Conservation (phyloP, 2,329 filamentous ascomycete genomes). For the Leptographium radiaticola region DNA sequence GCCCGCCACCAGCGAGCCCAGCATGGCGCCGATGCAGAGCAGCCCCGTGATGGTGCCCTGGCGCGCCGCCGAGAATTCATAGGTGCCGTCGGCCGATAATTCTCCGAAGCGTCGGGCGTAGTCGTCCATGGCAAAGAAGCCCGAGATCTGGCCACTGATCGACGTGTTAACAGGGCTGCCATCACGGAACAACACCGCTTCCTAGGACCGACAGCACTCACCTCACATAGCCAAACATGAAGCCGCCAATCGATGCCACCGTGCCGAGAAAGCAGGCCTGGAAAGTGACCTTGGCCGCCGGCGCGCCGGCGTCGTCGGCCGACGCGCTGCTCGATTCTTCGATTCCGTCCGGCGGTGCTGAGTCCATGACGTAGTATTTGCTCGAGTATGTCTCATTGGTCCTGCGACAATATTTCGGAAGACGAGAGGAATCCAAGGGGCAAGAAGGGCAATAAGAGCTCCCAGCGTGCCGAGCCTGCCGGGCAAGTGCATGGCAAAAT, state of each 20-base stretch:
- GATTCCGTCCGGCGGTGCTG: too few relatives aligned
- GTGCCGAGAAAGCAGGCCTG: neutral
- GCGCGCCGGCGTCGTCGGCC: too few relatives aligned
- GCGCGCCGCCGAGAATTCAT: slow-evolving; percentile 41
- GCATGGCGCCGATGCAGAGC: slow-evolving; percentile 45
- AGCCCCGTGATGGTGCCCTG: slow-evolving; percentile 52
- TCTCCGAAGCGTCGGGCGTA: slow-evolving; percentile 22
- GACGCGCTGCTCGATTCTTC: too few relatives aligned
- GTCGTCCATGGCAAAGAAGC: slow-evolving; percentile 2
- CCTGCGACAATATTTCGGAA: too few relatives aligned
- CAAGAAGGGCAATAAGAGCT: too few relatives aligned
- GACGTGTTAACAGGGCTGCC: slow-evolving; percentile 3
- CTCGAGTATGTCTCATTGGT: too few relatives aligned
- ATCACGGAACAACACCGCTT: neutral
- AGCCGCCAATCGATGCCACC: neutral
- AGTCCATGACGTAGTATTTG: too few relatives aligned
- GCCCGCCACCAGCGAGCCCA: slow-evolving; percentile 46
- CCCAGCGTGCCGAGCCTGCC: too few relatives aligned
- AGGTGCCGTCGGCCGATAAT: slow-evolving; percentile 9
- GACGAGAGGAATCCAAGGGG: too few relatives aligned
- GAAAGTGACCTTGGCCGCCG: too few relatives aligned
- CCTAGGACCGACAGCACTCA: neutral
- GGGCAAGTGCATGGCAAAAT: too few relatives aligned
- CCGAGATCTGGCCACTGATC: neutral
- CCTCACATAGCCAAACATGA: slow-evolving; percentile 17